Conservation (phyloP, 805 yeast genomes). For the Pichia kluyveri region DNA sequence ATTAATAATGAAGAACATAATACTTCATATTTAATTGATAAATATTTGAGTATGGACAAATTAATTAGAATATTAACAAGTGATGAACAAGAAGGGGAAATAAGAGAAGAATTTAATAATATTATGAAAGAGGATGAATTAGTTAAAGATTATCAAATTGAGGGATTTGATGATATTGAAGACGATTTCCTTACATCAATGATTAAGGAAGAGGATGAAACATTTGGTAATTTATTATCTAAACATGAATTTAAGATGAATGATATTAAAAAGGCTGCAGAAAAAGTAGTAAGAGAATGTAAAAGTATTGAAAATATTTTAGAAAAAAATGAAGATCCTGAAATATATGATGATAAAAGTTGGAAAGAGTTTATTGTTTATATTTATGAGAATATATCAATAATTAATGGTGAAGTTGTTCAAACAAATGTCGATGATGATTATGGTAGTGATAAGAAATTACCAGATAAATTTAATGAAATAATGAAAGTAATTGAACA, state of each 20-base stretch:
- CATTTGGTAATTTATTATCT: slow-evolving; percentile 17
- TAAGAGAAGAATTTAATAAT: background rate
- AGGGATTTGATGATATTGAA: slow-evolving; percentile 44
- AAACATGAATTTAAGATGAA: slow-evolving; percentile 15
- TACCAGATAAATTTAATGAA: background rate
- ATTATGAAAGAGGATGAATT: background rate
- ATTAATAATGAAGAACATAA: slow-evolving; percentile 53
- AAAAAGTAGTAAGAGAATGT: background rate
- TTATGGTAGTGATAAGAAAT: too few relatives aligned
- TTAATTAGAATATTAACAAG: slow-evolving; percentile 28
- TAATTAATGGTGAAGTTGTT: background rate
- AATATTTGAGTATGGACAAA: slow-evolving; percentile 50
- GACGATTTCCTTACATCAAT: slow-evolving; percentile 52
- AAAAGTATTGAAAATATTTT: slow-evolving; percentile 12
- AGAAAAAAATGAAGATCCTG: slow-evolving; percentile 17
- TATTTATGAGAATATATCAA: slow-evolving; percentile 4
- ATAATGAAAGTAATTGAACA: background rate
- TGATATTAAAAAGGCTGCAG: slow-evolving; percentile 18
- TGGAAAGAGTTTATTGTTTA: slow-evolving; percentile 13
- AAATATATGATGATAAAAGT: slow-evolving; percentile 3
- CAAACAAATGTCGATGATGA: background rate
- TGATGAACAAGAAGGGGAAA: slow-evolving; percentile 8
- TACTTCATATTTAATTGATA: slow-evolving; percentile 62
- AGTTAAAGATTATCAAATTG: slow-evolving; percentile 16
- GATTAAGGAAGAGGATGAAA: slow-evolving; percentile 23